Base-by-base conservation (phyloP, 345 rosid species). In the Adansonia digitata region DNA sequence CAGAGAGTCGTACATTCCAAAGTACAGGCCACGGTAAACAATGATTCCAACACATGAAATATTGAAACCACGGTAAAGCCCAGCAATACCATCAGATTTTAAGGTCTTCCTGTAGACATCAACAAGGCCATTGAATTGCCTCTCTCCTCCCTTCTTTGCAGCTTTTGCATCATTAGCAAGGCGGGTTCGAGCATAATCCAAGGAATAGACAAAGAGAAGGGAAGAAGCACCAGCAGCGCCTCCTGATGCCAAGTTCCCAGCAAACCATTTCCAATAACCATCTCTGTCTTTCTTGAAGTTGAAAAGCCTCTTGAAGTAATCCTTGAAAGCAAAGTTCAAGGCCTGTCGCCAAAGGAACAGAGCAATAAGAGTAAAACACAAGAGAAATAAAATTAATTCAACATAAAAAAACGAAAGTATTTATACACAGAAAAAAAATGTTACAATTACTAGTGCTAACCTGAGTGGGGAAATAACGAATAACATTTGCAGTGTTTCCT, bases 151-250 rank as follows among this genome's bases (percentile, higher is more conserved):
- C 63, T 59, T 59, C 63, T 59, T 59, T 59, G 63, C 63, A 59
- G 63, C 35, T n/a, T 59, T 59, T 12, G 63, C 63, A 29, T 59
- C 63, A 59, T 59, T 59, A 10, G 63, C 37, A 59, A 59, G 63
- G 5, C 63, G 63, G n/a, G 63, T 57, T 13, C 63, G 37, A 27
- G 63, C 63, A 57, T 57, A 57, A 18, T 57, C 63, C 63, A 57
- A 57, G 63, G 63, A 59, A n/a, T 59, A 59, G n/a, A 59, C 63
- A 14, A 59, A 59, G 8, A 59, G 39, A 59, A 59, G 63, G 39
- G 63, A 59, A 59, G 63, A 59, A 59, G 63, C 63, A 59, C 63
- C 63, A 59, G 63, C 63, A 59, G 63, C 63, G 13, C 63, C 63
- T 27, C 63, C 63, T 12, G 63, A 59, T 59, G 37, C 63, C n/a